Evolutionary conservation across 495 filamentous ascomycete species (phyloP).

Genomic region (Collariella sp.): DNA sequence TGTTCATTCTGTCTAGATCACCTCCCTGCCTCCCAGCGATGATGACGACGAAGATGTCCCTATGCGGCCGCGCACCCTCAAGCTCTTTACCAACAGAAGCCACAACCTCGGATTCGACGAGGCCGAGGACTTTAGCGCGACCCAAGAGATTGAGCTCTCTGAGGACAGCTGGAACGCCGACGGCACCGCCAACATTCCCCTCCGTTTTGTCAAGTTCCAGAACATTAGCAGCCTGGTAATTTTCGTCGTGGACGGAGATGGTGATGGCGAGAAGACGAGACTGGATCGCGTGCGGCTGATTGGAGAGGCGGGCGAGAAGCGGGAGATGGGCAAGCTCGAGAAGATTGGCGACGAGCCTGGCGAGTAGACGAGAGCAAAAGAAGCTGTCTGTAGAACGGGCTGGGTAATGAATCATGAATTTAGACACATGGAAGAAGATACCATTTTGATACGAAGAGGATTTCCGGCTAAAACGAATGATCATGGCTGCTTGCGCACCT

Average conservation of each 20-base stretch:
- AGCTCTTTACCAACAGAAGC: slow-evolving; percentile 75
- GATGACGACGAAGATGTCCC: slow-evolving; percentile 50
- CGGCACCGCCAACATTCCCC: slow-evolving; percentile 69
- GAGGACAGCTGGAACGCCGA: slow-evolving; percentile 82
- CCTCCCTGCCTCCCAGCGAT: slow-evolving; percentile 64
- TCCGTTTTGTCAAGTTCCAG: slow-evolving; percentile 97
- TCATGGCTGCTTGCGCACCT: too few species aligned
- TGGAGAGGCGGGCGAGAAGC: slow-evolving; percentile 88
- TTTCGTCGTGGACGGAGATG: slow-evolving; percentile 85
- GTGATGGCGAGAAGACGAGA: slow-evolving; percentile 73
- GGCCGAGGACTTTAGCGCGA: slow-evolving; percentile 72
- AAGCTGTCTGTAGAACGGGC: not conserved
- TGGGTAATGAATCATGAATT: slow-evolving; percentile 9
- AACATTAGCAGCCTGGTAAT: slow-evolving; percentile 76
- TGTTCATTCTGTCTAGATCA: slow-evolving; percentile 50
- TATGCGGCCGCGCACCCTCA: slow-evolving; percentile 77
- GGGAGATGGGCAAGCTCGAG: slow-evolving; percentile 87
- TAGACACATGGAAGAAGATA: slow-evolving; percentile 16
- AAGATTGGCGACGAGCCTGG: slow-evolving; percentile 78
- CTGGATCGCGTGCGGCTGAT: slow-evolving; percentile 79
- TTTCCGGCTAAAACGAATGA: not conserved
- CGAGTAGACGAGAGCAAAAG: slow-evolving; percentile 35
- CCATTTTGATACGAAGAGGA: slow-evolving; percentile 6
- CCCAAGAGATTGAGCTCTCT: slow-evolving; percentile 65
- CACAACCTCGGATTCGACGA: slow-evolving; percentile 94